phyloP scores from a whole-genome alignment of 345 rosid genomes.

The Syzygium jambos region DNA sequence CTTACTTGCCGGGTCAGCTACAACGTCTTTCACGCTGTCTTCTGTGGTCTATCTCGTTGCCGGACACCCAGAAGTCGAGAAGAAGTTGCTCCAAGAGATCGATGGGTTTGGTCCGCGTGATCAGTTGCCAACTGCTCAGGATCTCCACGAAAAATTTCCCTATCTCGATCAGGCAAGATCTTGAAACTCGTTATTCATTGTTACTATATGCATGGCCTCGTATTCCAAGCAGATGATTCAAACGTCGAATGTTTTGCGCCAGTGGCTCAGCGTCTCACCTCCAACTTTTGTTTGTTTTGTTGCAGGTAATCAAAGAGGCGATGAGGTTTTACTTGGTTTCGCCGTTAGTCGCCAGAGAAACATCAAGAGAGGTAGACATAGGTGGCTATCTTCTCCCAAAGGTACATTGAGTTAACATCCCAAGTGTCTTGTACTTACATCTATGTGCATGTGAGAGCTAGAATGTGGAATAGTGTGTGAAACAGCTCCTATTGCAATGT shows the following conservation, averaged over 20 bases:
- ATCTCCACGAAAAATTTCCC: constrained; percentile 64
- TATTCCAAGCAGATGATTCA: neutral
- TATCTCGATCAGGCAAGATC: constrained; percentile 69
- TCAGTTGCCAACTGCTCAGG: constrained; percentile 45
- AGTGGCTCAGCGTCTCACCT: neutral
- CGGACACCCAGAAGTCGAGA: constrained; percentile 66
- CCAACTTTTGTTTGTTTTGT: neutral
- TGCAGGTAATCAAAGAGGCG: constrained; percentile 78
- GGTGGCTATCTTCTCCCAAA: constrained; percentile 84
- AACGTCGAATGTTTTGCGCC: neutral
- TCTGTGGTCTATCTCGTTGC: constrained; percentile 60
- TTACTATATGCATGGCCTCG: neutral
- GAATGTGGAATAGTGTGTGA: neutral
- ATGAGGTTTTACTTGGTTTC: constrained; percentile 82
- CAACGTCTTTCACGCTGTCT: constrained; percentile 78
- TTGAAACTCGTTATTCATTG: neutral
- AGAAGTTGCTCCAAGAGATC: constrained; percentile 58
- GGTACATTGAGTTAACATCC: constrained; percentile 20
- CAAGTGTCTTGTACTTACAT: neutral
- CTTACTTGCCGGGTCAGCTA: constrained; percentile 87
- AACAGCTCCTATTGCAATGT: neutral
- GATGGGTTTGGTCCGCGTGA: constrained; percentile 57
- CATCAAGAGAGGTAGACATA: constrained; percentile 64
- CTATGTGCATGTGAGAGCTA: neutral
- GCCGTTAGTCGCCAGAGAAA: constrained; percentile 81